phyloP scores from a whole-genome alignment of 225 moss, liverwort and hornwort species.

The Pseudoscleropodium purum region DNA sequence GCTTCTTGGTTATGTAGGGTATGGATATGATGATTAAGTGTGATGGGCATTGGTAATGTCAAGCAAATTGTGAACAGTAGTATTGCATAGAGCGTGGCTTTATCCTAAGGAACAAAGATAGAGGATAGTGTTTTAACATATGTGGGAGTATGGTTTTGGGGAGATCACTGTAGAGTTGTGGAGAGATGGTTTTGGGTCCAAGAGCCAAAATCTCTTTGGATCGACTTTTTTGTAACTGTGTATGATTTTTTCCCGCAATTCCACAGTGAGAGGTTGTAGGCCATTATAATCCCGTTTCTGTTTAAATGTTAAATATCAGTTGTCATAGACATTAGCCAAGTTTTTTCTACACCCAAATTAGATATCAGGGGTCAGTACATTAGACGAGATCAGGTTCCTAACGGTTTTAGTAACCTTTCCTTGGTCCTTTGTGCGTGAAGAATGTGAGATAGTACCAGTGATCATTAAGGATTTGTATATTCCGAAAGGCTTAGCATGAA shows the following conservation, averaged over 20 bases:
- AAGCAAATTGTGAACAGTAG: not conserved
- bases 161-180: not conserved
- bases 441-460: not conserved
- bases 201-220: not conserved
- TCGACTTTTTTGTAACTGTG: not conserved
- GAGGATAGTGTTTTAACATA: not conserved
- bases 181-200: not conserved
- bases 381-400: not conserved
- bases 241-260: not conserved
- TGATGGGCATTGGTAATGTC: not conserved
- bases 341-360: not conserved
- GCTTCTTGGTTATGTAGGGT: not conserved
- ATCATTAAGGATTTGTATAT: not conserved
- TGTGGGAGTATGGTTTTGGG: not conserved
- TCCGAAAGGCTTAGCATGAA: not conserved
- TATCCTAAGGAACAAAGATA: not conserved
- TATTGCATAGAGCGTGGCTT: not conserved
- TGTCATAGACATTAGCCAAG: not conserved
- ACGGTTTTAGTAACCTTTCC: not conserved
- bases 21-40: not conserved
- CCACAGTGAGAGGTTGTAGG: not conserved
- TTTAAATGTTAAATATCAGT: not conserved
- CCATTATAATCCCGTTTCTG: not conserved
- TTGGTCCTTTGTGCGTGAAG: not conserved
- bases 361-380: not conserved